A percentile compares a stretch with the other conserved stretches of the same genome.
Evolutionary conservation across 345 rosid species (phyloP).

Genomic region (Salix brachista): DNA sequence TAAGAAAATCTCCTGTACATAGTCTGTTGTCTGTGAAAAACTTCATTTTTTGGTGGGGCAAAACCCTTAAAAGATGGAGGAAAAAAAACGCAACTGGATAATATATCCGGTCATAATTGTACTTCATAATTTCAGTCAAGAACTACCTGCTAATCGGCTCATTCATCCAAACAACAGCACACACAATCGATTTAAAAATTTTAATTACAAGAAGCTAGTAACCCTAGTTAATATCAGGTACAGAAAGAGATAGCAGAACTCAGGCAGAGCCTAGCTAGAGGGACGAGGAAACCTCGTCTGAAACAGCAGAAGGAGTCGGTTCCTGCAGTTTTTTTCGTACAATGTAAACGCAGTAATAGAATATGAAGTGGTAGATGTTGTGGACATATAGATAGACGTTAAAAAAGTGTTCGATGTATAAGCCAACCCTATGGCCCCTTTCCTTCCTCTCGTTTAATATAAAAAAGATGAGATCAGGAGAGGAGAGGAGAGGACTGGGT

Average conservation of each 20-base stretch:
- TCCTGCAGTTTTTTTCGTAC: constrained; percentile 24
- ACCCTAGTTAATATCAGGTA: not conserved
- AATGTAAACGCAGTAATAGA: not conserved
- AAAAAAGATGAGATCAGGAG: not conserved
- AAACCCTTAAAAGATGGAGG: too few relatives aligned
- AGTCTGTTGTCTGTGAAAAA: too few relatives aligned
- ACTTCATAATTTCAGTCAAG: too few relatives aligned
- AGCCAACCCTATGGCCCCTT: constrained; percentile 35
- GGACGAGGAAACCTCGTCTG: constrained; percentile 30
- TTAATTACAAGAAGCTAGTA: too few relatives aligned
- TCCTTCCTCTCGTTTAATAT: constrained; percentile 31
- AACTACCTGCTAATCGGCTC: too few relatives aligned
- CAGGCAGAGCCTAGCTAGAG: constrained; percentile 35
- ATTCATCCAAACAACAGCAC: too few relatives aligned
- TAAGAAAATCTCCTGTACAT: too few relatives aligned
- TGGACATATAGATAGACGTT: not conserved
- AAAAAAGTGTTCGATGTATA: constrained; percentile 35
- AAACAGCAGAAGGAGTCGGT: constrained; percentile 35
- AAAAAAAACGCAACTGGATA: too few relatives aligned
- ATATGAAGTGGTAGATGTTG: not conserved
- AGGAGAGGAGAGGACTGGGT: constrained; percentile 10
- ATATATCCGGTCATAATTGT: too few relatives aligned
- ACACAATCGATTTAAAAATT: too few relatives aligned
- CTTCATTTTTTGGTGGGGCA: too few relatives aligned
- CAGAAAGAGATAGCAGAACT: not conserved